Evolutionary conservation across 2,329 filamentous ascomycete species (phyloP).

Genomic region (Epichloe sibirici): DNA sequence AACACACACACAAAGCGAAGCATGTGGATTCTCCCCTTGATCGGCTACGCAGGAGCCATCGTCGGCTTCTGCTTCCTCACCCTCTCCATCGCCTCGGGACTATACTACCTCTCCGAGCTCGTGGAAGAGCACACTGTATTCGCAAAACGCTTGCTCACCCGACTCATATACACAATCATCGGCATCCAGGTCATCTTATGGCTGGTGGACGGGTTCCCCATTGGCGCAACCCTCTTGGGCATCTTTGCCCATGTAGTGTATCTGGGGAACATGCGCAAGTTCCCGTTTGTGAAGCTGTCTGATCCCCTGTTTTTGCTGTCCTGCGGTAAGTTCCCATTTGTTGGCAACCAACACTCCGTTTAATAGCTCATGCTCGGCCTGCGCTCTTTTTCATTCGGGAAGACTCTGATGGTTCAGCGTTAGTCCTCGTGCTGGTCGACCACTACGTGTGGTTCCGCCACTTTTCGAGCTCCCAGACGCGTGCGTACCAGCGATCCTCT

Average conservation of each 20-base stretch:
- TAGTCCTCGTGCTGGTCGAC: slow-evolving; percentile 73
- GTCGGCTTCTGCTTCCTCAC: slow-evolving; percentile 91
- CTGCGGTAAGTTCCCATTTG: slow-evolving; percentile 41
- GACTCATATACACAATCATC: slow-evolving; percentile 75
- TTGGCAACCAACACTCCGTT: too few species aligned
- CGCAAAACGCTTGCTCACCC: slow-evolving; percentile 74
- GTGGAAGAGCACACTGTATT: slow-evolving; percentile 96
- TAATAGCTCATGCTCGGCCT: too few species aligned
- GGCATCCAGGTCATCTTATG: slow-evolving; percentile 61
- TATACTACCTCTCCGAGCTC: slow-evolving; percentile 96
- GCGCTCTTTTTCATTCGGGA: not conserved
- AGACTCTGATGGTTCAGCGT: not conserved
- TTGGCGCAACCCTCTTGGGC: slow-evolving; percentile 60
- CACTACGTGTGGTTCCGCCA: slow-evolving; percentile 95
- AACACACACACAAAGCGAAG: not conserved
- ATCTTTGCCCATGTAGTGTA: slow-evolving; percentile 77
- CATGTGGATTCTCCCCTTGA: slow-evolving; percentile 92
- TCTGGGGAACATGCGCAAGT: slow-evolving; percentile 67
- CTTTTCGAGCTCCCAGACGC: slow-evolving; percentile 57
- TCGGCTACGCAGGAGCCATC: slow-evolving; percentile 79
- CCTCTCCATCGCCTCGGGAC: slow-evolving; percentile 88
- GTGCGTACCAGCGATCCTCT: slow-evolving; percentile 44
- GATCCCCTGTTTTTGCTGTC: slow-evolving; percentile 80
- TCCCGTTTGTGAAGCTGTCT: slow-evolving; percentile 68
- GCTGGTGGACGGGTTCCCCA: slow-evolving; percentile 75